phyloP scores from a whole-genome alignment of 805 yeast species.

The Zygoascus bituminiphila region DNA sequence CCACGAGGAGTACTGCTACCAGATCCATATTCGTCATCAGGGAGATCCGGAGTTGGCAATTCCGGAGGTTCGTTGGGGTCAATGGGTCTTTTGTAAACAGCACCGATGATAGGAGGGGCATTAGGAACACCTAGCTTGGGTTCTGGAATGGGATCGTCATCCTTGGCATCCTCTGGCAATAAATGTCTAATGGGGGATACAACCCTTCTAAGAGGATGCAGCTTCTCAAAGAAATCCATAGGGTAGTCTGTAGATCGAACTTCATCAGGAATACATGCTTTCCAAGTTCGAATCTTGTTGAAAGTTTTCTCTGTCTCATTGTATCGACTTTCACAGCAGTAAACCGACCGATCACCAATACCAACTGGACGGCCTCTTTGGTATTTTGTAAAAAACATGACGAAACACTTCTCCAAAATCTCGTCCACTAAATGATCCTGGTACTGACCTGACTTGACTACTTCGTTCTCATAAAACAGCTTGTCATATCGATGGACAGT shows the following conservation, averaged over 20 bases:
- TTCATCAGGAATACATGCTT: slow-evolving; percentile 96
- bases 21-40: slow-evolving; percentile 2
- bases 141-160: slow-evolving; percentile 68
- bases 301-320: slow-evolving; percentile 85
- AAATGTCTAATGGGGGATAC: slow-evolving; percentile 80
- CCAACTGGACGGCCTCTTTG: slow-evolving; percentile 90
- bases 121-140: slow-evolving; percentile 74
- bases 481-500: slow-evolving; percentile 91
- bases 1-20: slow-evolving; percentile 3
- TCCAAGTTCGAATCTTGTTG: slow-evolving; percentile 96
- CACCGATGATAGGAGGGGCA: slow-evolving; percentile 94
- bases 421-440: slow-evolving; percentile 88
- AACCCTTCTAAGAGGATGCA: slow-evolving; percentile 61
- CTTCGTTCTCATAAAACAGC: slow-evolving; percentile 86
- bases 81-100: slow-evolving; percentile 71
- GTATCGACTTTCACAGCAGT: slow-evolving; percentile 90
- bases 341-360: slow-evolving; percentile 58
- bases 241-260: slow-evolving; percentile 55
- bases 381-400: slow-evolving; percentile 87
- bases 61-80: slow-evolving; percentile 61
- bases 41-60: slow-evolving; percentile 17
- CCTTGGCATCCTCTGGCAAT: slow-evolving; percentile 65
- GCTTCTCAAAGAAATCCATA: slow-evolving; percentile 59
- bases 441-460: slow-evolving; percentile 93
- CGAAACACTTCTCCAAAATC: slow-evolving; percentile 88